Base-by-base conservation (phyloP, 164 flowering plant genomes). In the Liquidambar formosana region DNA sequence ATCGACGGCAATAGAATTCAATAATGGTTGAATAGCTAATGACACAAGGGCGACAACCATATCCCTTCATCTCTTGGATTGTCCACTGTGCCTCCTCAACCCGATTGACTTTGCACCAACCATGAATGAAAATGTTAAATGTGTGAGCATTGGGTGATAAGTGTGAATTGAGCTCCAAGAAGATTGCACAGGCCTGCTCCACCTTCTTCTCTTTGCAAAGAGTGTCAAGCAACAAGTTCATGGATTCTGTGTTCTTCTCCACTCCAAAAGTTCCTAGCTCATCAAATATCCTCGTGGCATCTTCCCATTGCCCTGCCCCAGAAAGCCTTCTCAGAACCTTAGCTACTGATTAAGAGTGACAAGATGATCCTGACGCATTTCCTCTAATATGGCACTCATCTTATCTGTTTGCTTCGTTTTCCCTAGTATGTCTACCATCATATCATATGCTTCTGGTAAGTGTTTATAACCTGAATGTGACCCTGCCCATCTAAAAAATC, bases 81-180 rank as follows among this genome's bases (percentile, higher is more conserved):
- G 95, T 87, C 96, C 97, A 93, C 23, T 84, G 71, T 10, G 94
- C 94, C 78, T 93, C 97, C 47, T 93, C 94, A 49, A 85, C 83
- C 45, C 84, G 71, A 51, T 76, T 80, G 27, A 75, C 72, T 67
- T 83, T 86, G 77, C 92, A 88, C 92, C 92, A 88, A 43, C 93
- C 90, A 68, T 83, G 84, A 19, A 88, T 80, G 71, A 88, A 86
- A 28, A 88, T 86, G 71, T 85, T 86, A 63, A 82, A 88, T 0
- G 88, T 88, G 68, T 78, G 69, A 25, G 83, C 85, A 85, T 79
- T 79, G 8, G 97, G 97, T 0, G 78, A 19, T 58, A 93, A 84
- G 71, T 84, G 79, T 33, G 81, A 51, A 38, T 89, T 93, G 19
- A 93, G 82, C 71, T 82, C 83, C 71, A 86, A 64, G 72, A 82